Evolutionary conservation across 2,329 filamentous ascomycete genomes (phyloP).

Genomic region (Colletotrichum gigasporum): DNA sequence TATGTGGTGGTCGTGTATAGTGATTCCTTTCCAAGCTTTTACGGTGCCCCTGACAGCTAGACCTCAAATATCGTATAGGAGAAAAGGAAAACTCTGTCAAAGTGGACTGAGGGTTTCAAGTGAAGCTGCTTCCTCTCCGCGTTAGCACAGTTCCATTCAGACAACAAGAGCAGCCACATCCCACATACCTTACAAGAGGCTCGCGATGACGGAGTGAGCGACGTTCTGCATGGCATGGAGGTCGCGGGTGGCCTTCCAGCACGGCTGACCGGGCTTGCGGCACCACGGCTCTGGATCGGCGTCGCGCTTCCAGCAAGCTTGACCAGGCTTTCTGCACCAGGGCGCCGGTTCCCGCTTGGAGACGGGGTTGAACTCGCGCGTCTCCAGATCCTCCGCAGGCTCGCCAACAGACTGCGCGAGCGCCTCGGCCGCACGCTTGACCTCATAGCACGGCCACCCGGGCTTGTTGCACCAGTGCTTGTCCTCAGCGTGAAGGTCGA

Average conservation of each 20-base stretch:
- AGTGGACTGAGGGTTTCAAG: background rate
- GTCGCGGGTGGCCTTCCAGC: conserved; percentile 42
- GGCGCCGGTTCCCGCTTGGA: conserved; percentile 32
- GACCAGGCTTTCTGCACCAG: conserved; percentile 37
- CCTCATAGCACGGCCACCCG: conserved; percentile 49
- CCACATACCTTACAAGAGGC: conserved; percentile 33
- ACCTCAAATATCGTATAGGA: background rate
- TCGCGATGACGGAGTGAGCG: conserved; percentile 39
- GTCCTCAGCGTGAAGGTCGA: conserved; percentile 32
- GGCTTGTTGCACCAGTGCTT: conserved; percentile 47
- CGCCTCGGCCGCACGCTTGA: conserved; percentile 49
- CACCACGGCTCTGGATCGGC: conserved; percentile 40
- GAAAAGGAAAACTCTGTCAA: background rate
- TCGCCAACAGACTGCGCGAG: conserved; percentile 42
- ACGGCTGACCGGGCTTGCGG: conserved; percentile 31
- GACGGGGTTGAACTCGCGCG: background rate
- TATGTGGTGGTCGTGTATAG: background rate
- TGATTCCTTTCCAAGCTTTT: background rate
- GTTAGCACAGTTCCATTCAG: too few relatives aligned
- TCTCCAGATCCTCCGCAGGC: too few relatives aligned
- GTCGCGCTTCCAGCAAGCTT: conserved; percentile 30
- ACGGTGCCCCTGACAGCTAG: background rate
- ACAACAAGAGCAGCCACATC: too few relatives aligned
- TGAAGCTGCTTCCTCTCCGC: conserved; percentile 28
- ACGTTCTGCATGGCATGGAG: conserved; percentile 38